Evolutionary conservation across 495 filamentous ascomycete species (phyloP), one percentile per base, ranked within the genome.

Genomic region (Xylaria scruposa): DNA sequence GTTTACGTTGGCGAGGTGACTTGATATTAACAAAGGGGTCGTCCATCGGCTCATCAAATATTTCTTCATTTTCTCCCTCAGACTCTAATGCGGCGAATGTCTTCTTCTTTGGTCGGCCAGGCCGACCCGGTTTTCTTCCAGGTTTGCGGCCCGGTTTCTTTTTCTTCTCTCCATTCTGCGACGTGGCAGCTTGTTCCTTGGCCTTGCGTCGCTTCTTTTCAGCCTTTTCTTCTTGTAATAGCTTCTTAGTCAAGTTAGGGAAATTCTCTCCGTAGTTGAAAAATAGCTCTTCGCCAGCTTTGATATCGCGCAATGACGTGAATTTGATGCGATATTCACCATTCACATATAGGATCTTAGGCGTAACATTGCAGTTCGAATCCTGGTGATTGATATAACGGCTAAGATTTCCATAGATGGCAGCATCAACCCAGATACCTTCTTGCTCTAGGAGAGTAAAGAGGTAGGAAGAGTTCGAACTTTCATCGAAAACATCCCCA

Each of bases 341-440:
- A 70, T 92, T 91, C 19, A 90, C 90, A 62, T 91, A 85, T 15
- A 89, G 75, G 36, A 92, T 86, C 61, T 87, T 84, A 0, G 91
- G 87, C 9, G 84, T 85, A 47, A 86, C 83, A 65, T 86, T 86
- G 77, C 85, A 87, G 47, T 79, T 77, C 49, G 82, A 81, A 7
- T 80, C 78, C 1, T 89, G 86, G 54, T 92, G 89, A 79, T 94
- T 94, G 74, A 93, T 90, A 78, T 92, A 93, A 12, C 92, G 88
- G 36, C 83, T 84, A 36, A 87, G 82, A 58, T 88, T 88, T 51
- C 86, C 86, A 60, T 86, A 83, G 49, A 84, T 86, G 44, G 86
- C 85, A 17, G 83, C 83, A 64, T 87, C 86, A 26, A 88, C 83
- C 81, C 82, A 85, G 63, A 85, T 83, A 26, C 84, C 86, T 68